A percentile compares a stretch with the other conserved stretches of the same genome.
Evolutionary conservation across 805 yeast species (phyloP).

Genomic region (Ogataea pilisensis): DNA sequence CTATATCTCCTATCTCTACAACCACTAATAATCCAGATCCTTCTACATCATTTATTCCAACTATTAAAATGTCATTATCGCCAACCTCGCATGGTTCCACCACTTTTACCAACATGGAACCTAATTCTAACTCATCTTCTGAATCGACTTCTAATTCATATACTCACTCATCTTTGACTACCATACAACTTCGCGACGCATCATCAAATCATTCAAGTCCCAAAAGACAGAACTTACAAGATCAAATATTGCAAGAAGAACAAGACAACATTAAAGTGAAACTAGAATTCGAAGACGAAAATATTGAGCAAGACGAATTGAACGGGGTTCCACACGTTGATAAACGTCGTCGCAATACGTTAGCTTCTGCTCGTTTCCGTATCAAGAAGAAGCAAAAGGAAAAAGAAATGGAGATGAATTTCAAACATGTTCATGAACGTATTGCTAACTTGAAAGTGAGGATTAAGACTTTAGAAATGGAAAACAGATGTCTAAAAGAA

Average conservation of each 20-base stretch:
- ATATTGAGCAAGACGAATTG: neutral
- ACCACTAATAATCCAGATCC: neutral
- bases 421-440: constrained; percentile 39
- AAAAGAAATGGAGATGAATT: constrained; percentile 51
- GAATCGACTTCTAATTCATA: neutral
- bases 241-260: neutral
- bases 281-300: neutral
- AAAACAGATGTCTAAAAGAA: constrained; percentile 53
- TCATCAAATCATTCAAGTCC: neutral
- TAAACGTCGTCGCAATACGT: constrained; percentile 56
- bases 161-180: neutral
- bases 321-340: constrained; percentile 25
- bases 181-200: neutral
- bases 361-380: constrained; percentile 63
- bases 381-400: constrained; percentile 58
- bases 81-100: neutral
- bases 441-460: constrained; percentile 42
- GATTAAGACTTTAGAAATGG: constrained; percentile 55
- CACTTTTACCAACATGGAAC: neutral
- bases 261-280: neutral
- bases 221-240: neutral
- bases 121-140: neutral
- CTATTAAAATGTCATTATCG: neutral
- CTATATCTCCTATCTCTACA: neutral
- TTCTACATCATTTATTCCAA: neutral